phyloP scores from a whole-genome alignment of 495 filamentous ascomycete species.

The Penicillium coprophilum region DNA sequence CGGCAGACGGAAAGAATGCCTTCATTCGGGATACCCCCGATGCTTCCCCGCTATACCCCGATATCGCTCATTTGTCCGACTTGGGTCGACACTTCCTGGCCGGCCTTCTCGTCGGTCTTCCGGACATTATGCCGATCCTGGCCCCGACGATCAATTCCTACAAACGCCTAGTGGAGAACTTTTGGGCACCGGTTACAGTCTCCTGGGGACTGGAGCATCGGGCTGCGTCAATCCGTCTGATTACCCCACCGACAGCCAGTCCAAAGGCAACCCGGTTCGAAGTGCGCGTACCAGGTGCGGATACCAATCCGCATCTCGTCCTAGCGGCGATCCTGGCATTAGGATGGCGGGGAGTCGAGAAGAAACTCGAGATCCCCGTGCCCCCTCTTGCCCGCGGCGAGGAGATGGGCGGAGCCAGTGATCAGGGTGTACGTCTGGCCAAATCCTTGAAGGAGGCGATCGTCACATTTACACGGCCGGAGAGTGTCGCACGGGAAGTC shows the following conservation, averaged over 20 bases:
- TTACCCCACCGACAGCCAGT: constrained; percentile 79
- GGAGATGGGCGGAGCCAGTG: constrained; percentile 66
- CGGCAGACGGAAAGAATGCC: constrained; percentile 68
- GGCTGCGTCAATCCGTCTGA: constrained; percentile 85
- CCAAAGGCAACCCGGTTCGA: constrained; percentile 88
- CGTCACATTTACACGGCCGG: constrained; percentile 65
- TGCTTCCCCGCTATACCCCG: constrained; percentile 64
- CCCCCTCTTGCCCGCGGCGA: constrained; percentile 80
- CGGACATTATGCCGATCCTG: constrained; percentile 92
- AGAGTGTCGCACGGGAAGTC: constrained; percentile 83
- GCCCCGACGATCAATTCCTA: constrained; percentile 96
- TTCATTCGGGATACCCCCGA: constrained; percentile 73
- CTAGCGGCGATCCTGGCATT: constrained; percentile 79
- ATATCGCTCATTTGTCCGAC: constrained; percentile 78
- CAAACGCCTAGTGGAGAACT: constrained; percentile 96
- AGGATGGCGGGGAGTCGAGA: constrained; percentile 86
- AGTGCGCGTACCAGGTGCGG: constrained; percentile 85
- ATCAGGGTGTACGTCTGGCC: constrained; percentile 65
- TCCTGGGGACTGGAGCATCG: constrained; percentile 97
- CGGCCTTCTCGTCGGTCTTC: constrained; percentile 81
- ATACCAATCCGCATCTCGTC: constrained; percentile 87
- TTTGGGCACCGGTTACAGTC: constrained; percentile 97
- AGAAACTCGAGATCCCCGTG: constrained; percentile 78
- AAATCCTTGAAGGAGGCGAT: constrained; percentile 82
- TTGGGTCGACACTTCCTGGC: constrained; percentile 91